These are phyloP conservation scores for Ascocoryne sarcoides DNA, from an alignment of 2,329 filamentous ascomycete genomes.

Conservation along the genomic window DNA sequence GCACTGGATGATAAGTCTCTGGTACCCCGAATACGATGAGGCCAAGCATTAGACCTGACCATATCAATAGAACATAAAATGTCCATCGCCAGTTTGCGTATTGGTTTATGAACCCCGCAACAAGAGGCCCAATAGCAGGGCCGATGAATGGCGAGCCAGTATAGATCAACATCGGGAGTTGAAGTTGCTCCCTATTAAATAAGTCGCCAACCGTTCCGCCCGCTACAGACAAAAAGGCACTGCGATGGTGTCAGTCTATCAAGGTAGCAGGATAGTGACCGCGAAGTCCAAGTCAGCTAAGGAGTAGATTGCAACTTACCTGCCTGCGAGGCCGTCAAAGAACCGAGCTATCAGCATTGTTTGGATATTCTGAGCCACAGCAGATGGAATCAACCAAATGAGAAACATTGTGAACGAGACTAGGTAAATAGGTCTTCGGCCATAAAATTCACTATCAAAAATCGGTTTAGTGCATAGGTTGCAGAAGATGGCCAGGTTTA, in stretches of 20 bases:
- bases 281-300: too few relatives aligned
- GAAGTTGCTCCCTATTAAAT: slow-evolving; percentile 59
- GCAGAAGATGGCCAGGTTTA: not conserved
- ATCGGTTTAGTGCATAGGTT: slow-evolving; percentile 3
- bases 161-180: slow-evolving; percentile 77
- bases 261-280: too few relatives aligned
- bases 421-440: slow-evolving; percentile 73
- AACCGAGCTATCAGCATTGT: slow-evolving; percentile 75
- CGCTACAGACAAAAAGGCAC: slow-evolving; percentile 62
- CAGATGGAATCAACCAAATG: slow-evolving; percentile 74
- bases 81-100: slow-evolving; percentile 70
- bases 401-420: slow-evolving; percentile 64
- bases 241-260: too few relatives aligned
- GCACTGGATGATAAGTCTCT: slow-evolving; percentile 76
- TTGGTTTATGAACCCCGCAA: slow-evolving; percentile 78
- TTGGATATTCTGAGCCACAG: slow-evolving; percentile 70
- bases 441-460: slow-evolving; percentile 63
- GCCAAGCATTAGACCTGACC: slow-evolving; percentile 56
- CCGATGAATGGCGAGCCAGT: slow-evolving; percentile 57
- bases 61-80: slow-evolving; percentile 79
- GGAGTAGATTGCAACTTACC: too few relatives aligned
- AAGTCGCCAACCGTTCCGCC: slow-evolving; percentile 81
- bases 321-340: slow-evolving; percentile 65
- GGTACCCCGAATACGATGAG: slow-evolving; percentile 67
- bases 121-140: slow-evolving; percentile 47